Evolutionary conservation across 371 early-diverging fungal species (phyloP), one percentile per base, ranked within the genome.

Genomic region (Nematocida sp.): DNA sequence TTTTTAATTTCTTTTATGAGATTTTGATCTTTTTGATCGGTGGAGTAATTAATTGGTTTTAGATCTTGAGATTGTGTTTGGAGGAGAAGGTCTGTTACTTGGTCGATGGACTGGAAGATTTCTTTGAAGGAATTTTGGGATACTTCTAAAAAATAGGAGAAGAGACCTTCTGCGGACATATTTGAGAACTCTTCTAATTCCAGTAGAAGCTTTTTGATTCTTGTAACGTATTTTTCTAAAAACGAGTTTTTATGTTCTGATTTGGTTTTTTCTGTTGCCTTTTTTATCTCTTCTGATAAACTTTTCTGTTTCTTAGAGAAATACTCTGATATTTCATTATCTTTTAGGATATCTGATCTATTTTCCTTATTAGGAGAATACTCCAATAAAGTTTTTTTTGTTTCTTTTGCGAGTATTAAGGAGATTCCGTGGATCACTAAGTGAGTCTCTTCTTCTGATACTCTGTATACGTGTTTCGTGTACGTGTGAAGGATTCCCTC

Each of bases 391-490:
- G 56, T 42, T 1, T 32, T 25, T 18, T 33, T 4, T 9, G 56
- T 4, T 5, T 9, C 33, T 26, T 32, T 9, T 18, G 59, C 7
- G 20, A 68, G 39, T 16, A 65, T n/a, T 36, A 47, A 23, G 7
- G 69, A 28, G 33, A 20, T 16, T 33, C 69, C 69, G 51, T 68
- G 42, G 9, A 57, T 28, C 28, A 38, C 59, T 11, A 57, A 38
- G n/a, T 5, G 11, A 28, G 28, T 16, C 39, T 57, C 42, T 28
- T 57, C 59, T 18, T 7, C 7, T 28, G 9, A 11, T 11, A 25
- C 28, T 35, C 28, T 9, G 59, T 57, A 33, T 11, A 57, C 28
- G 36, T 35, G 11, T 25, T 45, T 13, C 20, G 20, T 13, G 20
- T 13, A 45, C 13, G 20, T 20, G 45, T 45, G 13, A 13, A 13